A percentile compares a stretch with the other conserved stretches of the same genome.
These are phyloP conservation scores for Thalassia testudinum DNA, from an alignment of 116 monocot species.

Conservation along the genomic window DNA sequence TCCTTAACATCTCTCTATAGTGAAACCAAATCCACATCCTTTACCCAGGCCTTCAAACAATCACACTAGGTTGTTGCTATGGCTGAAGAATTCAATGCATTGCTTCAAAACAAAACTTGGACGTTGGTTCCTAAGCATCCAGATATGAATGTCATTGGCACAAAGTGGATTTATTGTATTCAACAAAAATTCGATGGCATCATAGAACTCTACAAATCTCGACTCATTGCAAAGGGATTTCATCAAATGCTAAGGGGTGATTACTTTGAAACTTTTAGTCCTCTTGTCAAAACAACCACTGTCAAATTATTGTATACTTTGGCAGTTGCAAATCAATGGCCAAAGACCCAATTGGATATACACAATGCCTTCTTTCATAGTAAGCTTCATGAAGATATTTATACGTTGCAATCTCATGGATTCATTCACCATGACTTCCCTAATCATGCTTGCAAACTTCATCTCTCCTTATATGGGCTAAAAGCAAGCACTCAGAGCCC, in stretches of 20 bases:
- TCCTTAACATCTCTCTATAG: not conserved
- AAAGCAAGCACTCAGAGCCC: no score
- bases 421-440: not conserved
- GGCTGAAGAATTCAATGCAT: not conserved
- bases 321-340: not conserved
- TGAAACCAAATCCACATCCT: not conserved
- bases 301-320: not conserved
- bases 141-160: slow-evolving; percentile 1
- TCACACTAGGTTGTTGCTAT: not conserved
- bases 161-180: not conserved
- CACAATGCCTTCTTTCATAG: not conserved
- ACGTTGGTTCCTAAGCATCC: not conserved
- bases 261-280: not conserved
- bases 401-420: not conserved
- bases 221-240: not conserved
- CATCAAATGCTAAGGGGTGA: not conserved
- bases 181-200: not conserved
- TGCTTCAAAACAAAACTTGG: slow-evolving; percentile 1
- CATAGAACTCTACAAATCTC: not conserved
- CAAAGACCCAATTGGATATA: not conserved
- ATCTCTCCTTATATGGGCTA: no score
- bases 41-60: not conserved
- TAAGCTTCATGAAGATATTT: not conserved
- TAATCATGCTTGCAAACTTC: not conserved
- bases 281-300: not conserved